Percentiles rank a stretch among this genome's conserved stretches.
Evolutionary conservation across 2,329 filamentous ascomycete species (phyloP).

Genomic region (Venturia nashicola): DNA sequence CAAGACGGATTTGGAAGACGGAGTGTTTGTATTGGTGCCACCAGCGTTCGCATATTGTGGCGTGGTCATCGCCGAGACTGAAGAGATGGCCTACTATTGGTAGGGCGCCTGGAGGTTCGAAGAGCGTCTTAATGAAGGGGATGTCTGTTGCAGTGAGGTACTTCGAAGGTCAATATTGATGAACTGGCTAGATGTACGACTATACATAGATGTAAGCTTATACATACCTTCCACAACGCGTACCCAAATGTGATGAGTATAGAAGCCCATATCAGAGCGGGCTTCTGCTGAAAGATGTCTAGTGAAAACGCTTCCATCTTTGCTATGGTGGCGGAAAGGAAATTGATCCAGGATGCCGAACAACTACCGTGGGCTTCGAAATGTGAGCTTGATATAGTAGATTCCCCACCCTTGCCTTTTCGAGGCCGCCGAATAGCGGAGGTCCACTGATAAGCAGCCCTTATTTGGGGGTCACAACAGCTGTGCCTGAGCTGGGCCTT

Average conservation of each 20-base stretch:
- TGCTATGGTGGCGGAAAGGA: not conserved
- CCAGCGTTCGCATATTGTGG: constrained; percentile 38
- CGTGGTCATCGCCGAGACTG: constrained; percentile 41
- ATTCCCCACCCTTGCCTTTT: not conserved
- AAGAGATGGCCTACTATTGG: constrained; percentile 40
- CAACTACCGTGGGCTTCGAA: not conserved
- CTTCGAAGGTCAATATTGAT: not conserved
- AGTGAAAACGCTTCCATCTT: not conserved
- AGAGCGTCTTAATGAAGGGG: constrained; percentile 35
- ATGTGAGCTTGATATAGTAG: not conserved
- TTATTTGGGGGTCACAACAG: too few species aligned
- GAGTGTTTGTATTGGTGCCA: constrained; percentile 35
- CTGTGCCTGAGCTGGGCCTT: not conserved
- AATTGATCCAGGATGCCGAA: not conserved
- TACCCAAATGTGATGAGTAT: not conserved
- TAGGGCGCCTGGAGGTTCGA: constrained; percentile 37
- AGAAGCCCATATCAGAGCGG: not conserved
- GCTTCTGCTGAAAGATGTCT: not conserved
- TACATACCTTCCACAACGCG: not conserved
- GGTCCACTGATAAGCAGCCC: not conserved
- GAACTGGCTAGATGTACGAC: not conserved
- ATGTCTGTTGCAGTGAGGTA: constrained; percentile 31
- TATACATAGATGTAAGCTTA: not conserved
- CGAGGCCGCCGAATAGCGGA: constrained; percentile 2
- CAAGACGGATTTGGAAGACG: constrained; percentile 41